Base-by-base conservation (phyloP, 2,329 filamentous ascomycete genomes). In the Penicillium freii region DNA sequence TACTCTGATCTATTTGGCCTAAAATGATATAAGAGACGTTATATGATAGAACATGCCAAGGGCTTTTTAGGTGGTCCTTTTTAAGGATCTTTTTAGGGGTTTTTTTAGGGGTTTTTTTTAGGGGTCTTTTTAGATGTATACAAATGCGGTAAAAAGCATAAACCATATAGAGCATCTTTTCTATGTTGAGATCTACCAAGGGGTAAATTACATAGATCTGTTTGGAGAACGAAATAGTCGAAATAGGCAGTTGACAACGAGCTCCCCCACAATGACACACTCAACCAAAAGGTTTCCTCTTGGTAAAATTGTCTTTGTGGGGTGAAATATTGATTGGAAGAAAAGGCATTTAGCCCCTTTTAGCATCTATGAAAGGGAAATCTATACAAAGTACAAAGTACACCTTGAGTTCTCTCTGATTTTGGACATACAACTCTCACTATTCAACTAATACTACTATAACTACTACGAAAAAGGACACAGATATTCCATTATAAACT, bases 241-340 rank as follows among this genome's bases (percentile, higher is more conserved):
- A 43, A 49, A 43, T 23, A 29, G 47, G 52, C 36, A 55, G 46
- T 55, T 55, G 45, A 50, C 52, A 43, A 34, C 52, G 45, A 54
- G 52, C n/a, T 13, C 9, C 29, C 51, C 51, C 43, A 38, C 42
- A 38, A 31, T 45, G 23, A 45, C n/a, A 46, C 9, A 21, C n/a
- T 31, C 17, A 45, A 33, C 31, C 31, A 13, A 33, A 29, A 19
- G 29, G 29, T 27, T 46, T 3, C 13, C n/a, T 10, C 4, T 9
- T 19, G 27, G 25, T 34, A 45, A 45, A 45, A 45, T 45, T 45
- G 42, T n/a, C 43, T 43, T 27, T 27, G 25, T n/a, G 42, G 42
- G 15, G 19, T 15, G 19, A 43, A 44, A 19, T 44, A n/a, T 29
- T 31, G 11, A 27, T 5, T 31, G 43, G 8, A n/a, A 34, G 25